These are phyloP conservation scores for Saprolegnia parasitica DNA, from an alignment of 352 stramenopile genomes.

Conservation along the genomic window DNA sequence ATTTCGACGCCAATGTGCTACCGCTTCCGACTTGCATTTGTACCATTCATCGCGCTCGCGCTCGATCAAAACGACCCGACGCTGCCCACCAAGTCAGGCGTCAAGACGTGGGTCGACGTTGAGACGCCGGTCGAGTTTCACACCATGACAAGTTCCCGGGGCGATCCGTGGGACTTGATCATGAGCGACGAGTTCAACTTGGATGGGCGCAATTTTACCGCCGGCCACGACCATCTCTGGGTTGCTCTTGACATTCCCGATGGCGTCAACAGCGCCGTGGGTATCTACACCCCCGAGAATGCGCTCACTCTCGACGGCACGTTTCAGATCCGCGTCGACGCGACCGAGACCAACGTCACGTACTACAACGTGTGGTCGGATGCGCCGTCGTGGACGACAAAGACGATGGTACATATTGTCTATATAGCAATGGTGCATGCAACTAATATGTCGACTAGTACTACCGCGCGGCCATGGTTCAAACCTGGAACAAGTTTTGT, in stretches of 20 bases:
- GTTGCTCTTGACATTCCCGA: conserved; percentile 29
- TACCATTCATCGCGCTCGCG: background rate
- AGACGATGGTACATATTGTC: conserved; percentile 47
- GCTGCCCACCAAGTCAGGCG: conserved; percentile 40
- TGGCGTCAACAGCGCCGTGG: conserved; percentile 37
- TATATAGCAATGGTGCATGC: background rate
- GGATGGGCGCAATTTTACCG: conserved; percentile 12
- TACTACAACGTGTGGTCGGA: conserved; percentile 61
- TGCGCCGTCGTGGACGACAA: conserved; percentile 35
- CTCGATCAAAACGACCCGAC: background rate
- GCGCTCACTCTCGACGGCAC: conserved; percentile 36
- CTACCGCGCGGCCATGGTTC: conserved; percentile 83
- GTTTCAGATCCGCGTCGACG: conserved; percentile 48
- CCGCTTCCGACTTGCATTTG: no score
- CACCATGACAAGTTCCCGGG: conserved; percentile 18
- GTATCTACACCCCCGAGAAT: conserved; percentile 51
- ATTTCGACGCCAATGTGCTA: no score
- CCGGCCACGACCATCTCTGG: conserved; percentile 31
- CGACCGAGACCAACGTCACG: conserved; percentile 48
- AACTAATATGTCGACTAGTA: conserved; percentile 36
- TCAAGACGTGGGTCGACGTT: conserved; percentile 47
- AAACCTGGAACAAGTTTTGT: conserved; percentile 94
- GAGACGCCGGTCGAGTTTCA: conserved; percentile 41
- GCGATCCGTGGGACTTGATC: conserved; percentile 27
- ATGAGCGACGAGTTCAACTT: conserved; percentile 30